These are phyloP conservation scores for Radiomyces spectabilis DNA, from an alignment of 192 early-diverging fungal genomes.

Conservation along the genomic window DNA sequence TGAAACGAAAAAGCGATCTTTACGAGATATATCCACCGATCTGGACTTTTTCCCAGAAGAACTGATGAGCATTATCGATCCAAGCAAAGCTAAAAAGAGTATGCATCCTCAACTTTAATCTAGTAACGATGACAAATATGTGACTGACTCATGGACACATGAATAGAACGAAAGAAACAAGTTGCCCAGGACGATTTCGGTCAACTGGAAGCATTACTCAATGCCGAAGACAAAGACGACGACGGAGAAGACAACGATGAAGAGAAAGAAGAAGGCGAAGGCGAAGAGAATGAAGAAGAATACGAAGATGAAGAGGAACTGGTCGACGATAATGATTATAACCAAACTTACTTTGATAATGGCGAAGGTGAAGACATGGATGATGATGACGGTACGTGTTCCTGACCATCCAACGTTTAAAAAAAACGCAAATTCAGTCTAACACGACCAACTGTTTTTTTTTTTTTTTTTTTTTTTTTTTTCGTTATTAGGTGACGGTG, in stretches of 20 bases:
- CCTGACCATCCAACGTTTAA: too few relatives aligned
- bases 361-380: conserved; percentile 28
- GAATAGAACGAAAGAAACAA: conserved; percentile 7
- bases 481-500: too few relatives aligned
- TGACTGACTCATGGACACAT: neutral
- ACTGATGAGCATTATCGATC: conserved; percentile 20
- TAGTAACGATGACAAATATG: neutral
- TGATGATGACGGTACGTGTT: conserved; percentile 21
- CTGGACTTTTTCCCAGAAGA: conserved; percentile 29
- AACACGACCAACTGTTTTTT: neutral
- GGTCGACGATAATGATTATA: conserved; percentile 31
- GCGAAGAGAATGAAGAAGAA: conserved; percentile 16
- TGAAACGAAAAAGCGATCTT: neutral
- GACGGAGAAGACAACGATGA: conserved; percentile 20
- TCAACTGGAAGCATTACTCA: conserved; percentile 20
- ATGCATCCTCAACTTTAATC: neutral
- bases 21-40: conserved; percentile 17
- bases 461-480: neutral
- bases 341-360: conserved; percentile 34
- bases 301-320: conserved; percentile 27
- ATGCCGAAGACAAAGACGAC: conserved; percentile 14
- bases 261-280: conserved; percentile 10
- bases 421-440: too few relatives aligned
- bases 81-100: conserved; percentile 15
- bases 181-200: conserved; percentile 5